Base-by-base conservation (phyloP, 306 rosid species). In the Castanospermum australe region DNA sequence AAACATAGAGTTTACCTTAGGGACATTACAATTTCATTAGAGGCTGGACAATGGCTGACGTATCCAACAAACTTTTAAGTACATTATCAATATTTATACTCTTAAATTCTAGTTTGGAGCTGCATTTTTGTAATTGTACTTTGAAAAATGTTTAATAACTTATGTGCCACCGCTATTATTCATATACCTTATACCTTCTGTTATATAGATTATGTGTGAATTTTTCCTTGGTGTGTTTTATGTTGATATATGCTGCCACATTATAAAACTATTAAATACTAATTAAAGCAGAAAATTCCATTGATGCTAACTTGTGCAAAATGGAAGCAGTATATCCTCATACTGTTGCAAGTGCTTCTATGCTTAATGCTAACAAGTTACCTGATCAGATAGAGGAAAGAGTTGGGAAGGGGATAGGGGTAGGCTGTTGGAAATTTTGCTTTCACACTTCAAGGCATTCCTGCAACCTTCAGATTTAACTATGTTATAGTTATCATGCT, bases 381-480 rank as follows among this genome's bases (percentile, higher is more conserved):
- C 55, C 2, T 51, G 30, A 66, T 65, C 52, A 20, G 73, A 64
- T 51, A 21, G 68, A 15, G 47, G 36, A 67, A 14, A 67, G 3
- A 4, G 1, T 42, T 11, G 56, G 73, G 11, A 3, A 28, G 39
- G 30, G 11, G 54, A 6, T 8, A 6, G 28, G 21, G 36, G 7
- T 38, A 15, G 39, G 54, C 81, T 22, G 52, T 25, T 36, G 66
- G 24, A 52, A 51, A 22, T 25, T 38, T 15, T 77, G 10, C 15
- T n/a, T 12, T 59, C 20, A 14, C 67, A n/a, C 44, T 38, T 32
- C 10, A 42, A 64, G 52, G 21, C 38, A 66, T 77, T 28, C 6
- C 25, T 6, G 47, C 73, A 54, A 20, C 57, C 28, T 39, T 75
- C 72, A 50, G 32, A 63, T 79, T 68, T 68, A 52, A 72, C 50